A percentile compares a stretch with the other conserved stretches of the same genome.
phyloP scores from a whole-genome alignment of 208 protist genomes.

The Spongospora subterranea region DNA sequence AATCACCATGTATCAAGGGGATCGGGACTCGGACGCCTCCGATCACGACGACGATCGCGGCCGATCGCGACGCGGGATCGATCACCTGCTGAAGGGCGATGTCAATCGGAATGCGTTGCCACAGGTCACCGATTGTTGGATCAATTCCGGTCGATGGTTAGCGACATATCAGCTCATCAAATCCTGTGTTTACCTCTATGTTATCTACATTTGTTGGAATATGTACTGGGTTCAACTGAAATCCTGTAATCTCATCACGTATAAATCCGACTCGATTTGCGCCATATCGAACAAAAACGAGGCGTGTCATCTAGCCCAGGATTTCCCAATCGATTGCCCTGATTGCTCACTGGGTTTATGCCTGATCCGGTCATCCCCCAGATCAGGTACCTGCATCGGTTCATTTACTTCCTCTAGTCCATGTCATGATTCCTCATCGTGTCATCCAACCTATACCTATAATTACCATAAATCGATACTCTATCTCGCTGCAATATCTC shows the following conservation, averaged over 20 bases:
- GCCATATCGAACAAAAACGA: too few species aligned
- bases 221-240: not conserved
- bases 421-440: not conserved
- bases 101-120: slow-evolving; percentile 47
- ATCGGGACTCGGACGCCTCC: too few species aligned
- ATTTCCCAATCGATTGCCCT: not conserved
- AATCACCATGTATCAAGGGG: too few species aligned
- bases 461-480: not conserved
- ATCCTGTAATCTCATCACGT: not conserved
- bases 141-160: slow-evolving; percentile 21
- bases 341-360: not conserved
- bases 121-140: slow-evolving; percentile 46
- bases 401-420: not conserved
- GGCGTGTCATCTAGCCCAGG: not conserved
- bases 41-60: too few species aligned
- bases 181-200: not conserved
- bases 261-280: not conserved
- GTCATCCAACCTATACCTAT: not conserved
- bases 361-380: not conserved
- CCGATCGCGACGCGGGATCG: not conserved
- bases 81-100: slow-evolving; percentile 1
- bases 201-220: not conserved
- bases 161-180: slow-evolving; percentile 30
- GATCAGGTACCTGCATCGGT: not conserved
- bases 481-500: not conserved